These are phyloP conservation scores for Kuraishia cidri DNA, from an alignment of 805 yeast genomes.

Conservation along the genomic window DNA sequence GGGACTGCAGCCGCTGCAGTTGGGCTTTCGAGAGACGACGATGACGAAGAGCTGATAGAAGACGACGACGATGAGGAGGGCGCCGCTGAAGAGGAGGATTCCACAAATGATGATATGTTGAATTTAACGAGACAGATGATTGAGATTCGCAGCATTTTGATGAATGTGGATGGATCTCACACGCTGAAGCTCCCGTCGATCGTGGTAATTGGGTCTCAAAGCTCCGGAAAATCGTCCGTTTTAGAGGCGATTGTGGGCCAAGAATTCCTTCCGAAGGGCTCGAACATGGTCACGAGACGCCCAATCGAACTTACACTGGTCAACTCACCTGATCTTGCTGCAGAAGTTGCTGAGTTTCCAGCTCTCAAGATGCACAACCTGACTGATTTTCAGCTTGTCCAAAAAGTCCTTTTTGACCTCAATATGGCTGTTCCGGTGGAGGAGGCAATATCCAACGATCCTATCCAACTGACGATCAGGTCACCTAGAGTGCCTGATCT, in stretches of 20 bases:
- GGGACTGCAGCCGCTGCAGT: slow-evolving; percentile 48
- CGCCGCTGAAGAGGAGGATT: slow-evolving; percentile 35
- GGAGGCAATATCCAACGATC: slow-evolving; percentile 87
- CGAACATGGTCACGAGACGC: slow-evolving; percentile 96
- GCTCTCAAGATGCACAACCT: slow-evolving; percentile 73
- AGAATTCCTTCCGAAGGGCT: slow-evolving; percentile 93
- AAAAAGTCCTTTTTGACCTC: slow-evolving; percentile 75
- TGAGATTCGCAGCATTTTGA: slow-evolving; percentile 77
- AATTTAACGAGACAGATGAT: slow-evolving; percentile 93
- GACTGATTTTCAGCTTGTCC: slow-evolving; percentile 85
- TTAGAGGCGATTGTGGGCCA: slow-evolving; percentile 96
- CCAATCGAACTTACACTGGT: slow-evolving; percentile 93
- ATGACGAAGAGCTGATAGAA: slow-evolving; percentile 38
- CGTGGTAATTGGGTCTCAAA: slow-evolving; percentile 95
- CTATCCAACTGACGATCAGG: slow-evolving; percentile 84
- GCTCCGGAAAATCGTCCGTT: slow-evolving; percentile 95
- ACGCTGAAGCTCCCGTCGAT: slow-evolving; percentile 84
- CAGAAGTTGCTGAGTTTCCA: slow-evolving; percentile 91
- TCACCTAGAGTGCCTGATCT: slow-evolving; percentile 90
- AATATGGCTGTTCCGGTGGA: slow-evolving; percentile 86
- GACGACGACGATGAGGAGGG: slow-evolving; percentile 33
- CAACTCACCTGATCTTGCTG: slow-evolving; percentile 70
- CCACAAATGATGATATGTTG: slow-evolving; percentile 73
- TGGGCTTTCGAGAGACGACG: slow-evolving; percentile 30
- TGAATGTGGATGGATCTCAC: slow-evolving; percentile 64